Evolutionary conservation across 2,329 filamentous ascomycete species (phyloP).

Genomic region (Neoscytalidium dimidiatum): DNA sequence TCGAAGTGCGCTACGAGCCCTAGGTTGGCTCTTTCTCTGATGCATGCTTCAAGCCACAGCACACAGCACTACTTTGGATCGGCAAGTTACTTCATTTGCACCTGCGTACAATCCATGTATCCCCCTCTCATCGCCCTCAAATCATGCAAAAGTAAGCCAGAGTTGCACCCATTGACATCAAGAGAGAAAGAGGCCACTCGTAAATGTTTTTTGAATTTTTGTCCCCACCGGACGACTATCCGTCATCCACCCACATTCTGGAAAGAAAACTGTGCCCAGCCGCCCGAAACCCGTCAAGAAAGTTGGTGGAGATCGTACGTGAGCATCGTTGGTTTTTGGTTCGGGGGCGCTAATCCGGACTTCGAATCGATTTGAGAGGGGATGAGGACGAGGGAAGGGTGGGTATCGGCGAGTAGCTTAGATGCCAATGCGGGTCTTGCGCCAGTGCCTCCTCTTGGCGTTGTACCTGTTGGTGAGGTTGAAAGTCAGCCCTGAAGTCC

Average conservation of each 20-base stretch:
- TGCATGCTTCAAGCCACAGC: neutral
- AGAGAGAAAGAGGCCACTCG: constrained; percentile 10
- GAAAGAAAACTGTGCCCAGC: constrained; percentile 5
- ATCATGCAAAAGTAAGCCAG: constrained; percentile 17
- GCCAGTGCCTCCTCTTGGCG: constrained; percentile 99
- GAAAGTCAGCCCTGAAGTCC: constrained; percentile 19
- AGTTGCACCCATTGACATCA: constrained; percentile 19
- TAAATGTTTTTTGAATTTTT: constrained; percentile 12
- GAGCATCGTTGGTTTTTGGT: constrained; percentile 5
- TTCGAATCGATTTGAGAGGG: constrained; percentile 16
- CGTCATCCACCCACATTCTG: constrained; percentile 11
- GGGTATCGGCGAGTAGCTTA: constrained; percentile 63
- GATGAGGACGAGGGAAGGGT: constrained; percentile 15
- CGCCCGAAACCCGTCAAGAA: constrained; percentile 1
- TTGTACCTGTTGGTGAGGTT: constrained; percentile 75
- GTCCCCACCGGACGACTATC: constrained; percentile 12
- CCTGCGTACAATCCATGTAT: constrained; percentile 21
- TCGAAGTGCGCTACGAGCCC: neutral
- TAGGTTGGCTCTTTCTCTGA: neutral
- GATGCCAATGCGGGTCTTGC: constrained; percentile 99
- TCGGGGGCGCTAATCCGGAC: constrained; percentile 9
- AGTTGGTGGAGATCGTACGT: constrained; percentile 7
- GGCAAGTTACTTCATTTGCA: constrained; percentile 22
- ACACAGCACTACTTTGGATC: constrained; percentile 30
- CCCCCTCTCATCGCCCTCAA: constrained; percentile 18